A percentile compares a stretch with the other conserved stretches of the same genome.
Conservation (phyloP, 2,329 filamentous ascomycete species). For the Penicillium decumbens region DNA sequence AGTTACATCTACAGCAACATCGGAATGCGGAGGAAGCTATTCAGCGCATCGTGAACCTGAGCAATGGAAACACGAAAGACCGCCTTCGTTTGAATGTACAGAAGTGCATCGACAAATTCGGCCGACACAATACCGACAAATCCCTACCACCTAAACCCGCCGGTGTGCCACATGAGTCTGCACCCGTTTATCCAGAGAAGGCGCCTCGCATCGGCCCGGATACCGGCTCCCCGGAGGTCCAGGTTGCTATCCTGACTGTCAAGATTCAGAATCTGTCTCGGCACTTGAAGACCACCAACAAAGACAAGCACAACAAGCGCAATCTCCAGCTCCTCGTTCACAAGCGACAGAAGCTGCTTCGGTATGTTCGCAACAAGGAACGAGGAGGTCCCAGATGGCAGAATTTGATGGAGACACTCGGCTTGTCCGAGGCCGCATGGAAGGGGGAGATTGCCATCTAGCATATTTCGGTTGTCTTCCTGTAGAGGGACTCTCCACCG, state of each 20-base stretch:
- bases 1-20: constrained; percentile 54
- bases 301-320: constrained; percentile 91
- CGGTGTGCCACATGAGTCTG: constrained; percentile 42
- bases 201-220: constrained; percentile 76
- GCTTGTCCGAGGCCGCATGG: constrained; percentile 83
- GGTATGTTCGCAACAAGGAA: constrained; percentile 84
- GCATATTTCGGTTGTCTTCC: constrained; percentile 12
- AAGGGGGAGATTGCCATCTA: constrained; percentile 80
- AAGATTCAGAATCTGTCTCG: constrained; percentile 82
- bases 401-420: constrained; percentile 76
- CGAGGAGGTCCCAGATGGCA: constrained; percentile 86
- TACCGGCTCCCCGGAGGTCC: constrained; percentile 94
- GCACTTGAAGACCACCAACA: constrained; percentile 65
- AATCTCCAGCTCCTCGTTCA: constrained; percentile 83
- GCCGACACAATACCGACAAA: constrained; percentile 80
- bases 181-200: constrained; percentile 38
- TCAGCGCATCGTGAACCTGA: constrained; percentile 69
- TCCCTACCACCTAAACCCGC: constrained; percentile 58
- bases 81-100: constrained; percentile 75
- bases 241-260: constrained; percentile 88
- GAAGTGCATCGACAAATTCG: constrained; percentile 81
- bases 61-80: constrained; percentile 73
- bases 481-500: no score
- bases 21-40: constrained; percentile 69
- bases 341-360: constrained; percentile 78